Evolutionary conservation across 2,329 filamentous ascomycete species (phyloP).

Genomic region (Fusarium beomiforme): DNA sequence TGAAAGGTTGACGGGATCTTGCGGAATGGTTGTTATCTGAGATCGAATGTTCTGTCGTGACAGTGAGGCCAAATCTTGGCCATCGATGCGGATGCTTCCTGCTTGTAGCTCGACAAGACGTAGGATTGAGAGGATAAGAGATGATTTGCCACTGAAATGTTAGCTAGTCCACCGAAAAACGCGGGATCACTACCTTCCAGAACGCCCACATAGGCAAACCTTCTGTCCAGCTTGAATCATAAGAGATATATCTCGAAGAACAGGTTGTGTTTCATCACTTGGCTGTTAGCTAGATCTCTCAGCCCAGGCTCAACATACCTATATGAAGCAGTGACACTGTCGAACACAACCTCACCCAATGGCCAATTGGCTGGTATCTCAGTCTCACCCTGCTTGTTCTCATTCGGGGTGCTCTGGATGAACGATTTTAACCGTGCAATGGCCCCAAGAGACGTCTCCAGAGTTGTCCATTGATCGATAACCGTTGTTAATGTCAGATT

Average conservation of each 20-base stretch:
- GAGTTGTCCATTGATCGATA: slow-evolving; percentile 49
- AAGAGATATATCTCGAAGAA: slow-evolving; percentile 32
- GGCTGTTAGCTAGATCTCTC: background rate
- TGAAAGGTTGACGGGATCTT: slow-evolving; percentile 58
- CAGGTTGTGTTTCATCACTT: slow-evolving; percentile 25
- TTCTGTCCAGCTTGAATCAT: slow-evolving; percentile 52
- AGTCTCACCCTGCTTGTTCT: slow-evolving; percentile 33
- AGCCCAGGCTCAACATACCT: slow-evolving; percentile 4
- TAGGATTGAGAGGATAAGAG: slow-evolving; percentile 58
- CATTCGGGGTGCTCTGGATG: slow-evolving; percentile 38
- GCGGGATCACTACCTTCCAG: slow-evolving; percentile 44
- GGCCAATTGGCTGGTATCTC: slow-evolving; percentile 42
- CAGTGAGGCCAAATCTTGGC: slow-evolving; percentile 52
- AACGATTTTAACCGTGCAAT: slow-evolving; percentile 50
- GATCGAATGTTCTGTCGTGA: slow-evolving; percentile 55
- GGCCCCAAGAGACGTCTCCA: slow-evolving; percentile 51
- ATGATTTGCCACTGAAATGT: slow-evolving; percentile 58
- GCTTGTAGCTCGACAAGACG: slow-evolving; percentile 56
- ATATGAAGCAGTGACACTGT: slow-evolving; percentile 42
- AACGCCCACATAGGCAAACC: slow-evolving; percentile 62
- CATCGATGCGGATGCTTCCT: slow-evolving; percentile 55
- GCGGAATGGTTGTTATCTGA: slow-evolving; percentile 57
- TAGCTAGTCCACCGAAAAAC: background rate
- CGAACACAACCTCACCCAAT: slow-evolving; percentile 41
- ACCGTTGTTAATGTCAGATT: slow-evolving; percentile 46